Base-by-base conservation (phyloP, 768 basidiomycete genomes). In the Pseudohyphozyma bogoriensis region DNA sequence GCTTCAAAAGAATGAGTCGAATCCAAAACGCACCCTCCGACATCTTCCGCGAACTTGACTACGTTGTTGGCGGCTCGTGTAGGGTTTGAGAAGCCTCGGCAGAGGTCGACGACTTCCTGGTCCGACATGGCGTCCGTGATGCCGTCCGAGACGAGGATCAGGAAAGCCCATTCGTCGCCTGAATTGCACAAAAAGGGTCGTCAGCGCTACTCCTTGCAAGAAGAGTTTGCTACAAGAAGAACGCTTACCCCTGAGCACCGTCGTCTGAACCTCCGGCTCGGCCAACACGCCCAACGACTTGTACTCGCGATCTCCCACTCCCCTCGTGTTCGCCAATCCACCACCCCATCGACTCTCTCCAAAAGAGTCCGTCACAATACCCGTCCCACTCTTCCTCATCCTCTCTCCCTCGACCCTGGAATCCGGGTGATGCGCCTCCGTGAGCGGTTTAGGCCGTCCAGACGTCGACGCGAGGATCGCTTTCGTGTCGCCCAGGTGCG, bases 331-430 rank as follows among this genome's bases (percentile, higher is more conserved):
- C 33, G 84, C 87, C 36, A 97, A 77, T 5, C 84, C 88, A 18
- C 92, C 93, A 87, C 95, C 93, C 89, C 89, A 93, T 83, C 92
- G 78, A 33, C 84, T 82, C 78, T 97, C 92, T 10, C 93, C 92
- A 69, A 88, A 97, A 8, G 89, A 91, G 72, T 97, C 93, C 3
- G 87, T 87, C 46, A 95, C 86, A 31, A 93, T 74, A 4, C 87
- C 85, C 12, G 85, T 85, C 15, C 90, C 90, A 82, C 90, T 87
- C 56, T 87, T 80, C 35, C 92, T 81, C 56, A 99, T 76, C 46
- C 95, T 79, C 46, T 82, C 83, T 33, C 87, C 82, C 72, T 99
- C 95, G 13, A 87, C 79, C 36, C 83, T 83, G 28, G 88, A 81
- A 68, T 97, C 93, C n/a, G 90, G 86, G 72, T 96, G 93, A 71